Conservation (phyloP, 1,284 basidiomycete species). For the Schizophyllum commune region DNA sequence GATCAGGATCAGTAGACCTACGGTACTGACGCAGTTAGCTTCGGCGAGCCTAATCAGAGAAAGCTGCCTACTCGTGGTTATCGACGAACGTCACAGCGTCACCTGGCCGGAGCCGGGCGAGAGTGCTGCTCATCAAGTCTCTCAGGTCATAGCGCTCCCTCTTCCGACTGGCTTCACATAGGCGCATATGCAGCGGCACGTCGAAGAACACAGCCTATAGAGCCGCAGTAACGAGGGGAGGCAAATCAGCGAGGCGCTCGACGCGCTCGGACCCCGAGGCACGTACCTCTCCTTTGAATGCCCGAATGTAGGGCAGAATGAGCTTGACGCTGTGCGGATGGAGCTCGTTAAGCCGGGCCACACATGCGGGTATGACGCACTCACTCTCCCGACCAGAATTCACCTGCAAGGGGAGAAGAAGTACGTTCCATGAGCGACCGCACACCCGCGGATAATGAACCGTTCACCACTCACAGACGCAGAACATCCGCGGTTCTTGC, state of each 20-base stretch:
- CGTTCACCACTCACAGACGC: conserved; percentile 37
- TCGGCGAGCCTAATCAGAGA: not conserved
- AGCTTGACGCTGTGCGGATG: conserved; percentile 33
- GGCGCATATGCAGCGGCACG: conserved; percentile 69
- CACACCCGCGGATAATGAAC: not conserved
- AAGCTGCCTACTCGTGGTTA: conserved; percentile 64
- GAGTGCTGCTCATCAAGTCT: conserved; percentile 48
- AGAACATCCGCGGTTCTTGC: conserved; percentile 47
- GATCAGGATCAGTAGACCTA: conserved; percentile 20
- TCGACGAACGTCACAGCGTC: conserved; percentile 80
- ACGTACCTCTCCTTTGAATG: conserved; percentile 54
- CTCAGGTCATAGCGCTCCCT: conserved; percentile 61
- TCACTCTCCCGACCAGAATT: conserved; percentile 67
- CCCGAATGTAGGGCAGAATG: conserved; percentile 49
- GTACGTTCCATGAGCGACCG: not conserved
- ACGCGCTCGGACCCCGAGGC: not conserved
- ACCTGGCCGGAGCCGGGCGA: conserved; percentile 50
- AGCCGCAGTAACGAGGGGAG: not conserved
- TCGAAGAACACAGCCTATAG: conserved; percentile 70
- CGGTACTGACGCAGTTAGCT: conserved; percentile 35
- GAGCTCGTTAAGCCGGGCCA: not conserved
- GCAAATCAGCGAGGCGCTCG: not conserved
- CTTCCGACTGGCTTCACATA: conserved; percentile 54
- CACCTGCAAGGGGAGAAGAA: conserved; percentile 29
- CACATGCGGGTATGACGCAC: conserved; percentile 15